Base-by-base conservation (phyloP, 345 rosid genomes). In the Murraya koenigii region DNA sequence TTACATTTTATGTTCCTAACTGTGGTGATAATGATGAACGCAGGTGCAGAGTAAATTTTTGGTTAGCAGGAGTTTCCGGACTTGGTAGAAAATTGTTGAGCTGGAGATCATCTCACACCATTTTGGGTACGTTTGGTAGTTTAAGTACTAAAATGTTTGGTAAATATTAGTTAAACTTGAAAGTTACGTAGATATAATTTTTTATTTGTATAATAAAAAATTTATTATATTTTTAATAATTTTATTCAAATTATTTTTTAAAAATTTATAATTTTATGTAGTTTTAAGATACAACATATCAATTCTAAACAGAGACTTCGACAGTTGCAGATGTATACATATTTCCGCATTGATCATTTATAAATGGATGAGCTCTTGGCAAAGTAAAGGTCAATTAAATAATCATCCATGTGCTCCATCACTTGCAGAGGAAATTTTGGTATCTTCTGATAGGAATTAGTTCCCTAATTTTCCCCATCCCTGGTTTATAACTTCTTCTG, bases 311-410 rank as follows among this genome's bases (percentile, higher is more conserved):
- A n/a, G n/a, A n/a, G n/a, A n/a, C n/a, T n/a, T n/a, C n/a, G n/a
- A 74, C 75, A 81, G 84, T 65, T 74, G 75, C 78, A 77, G 79
- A 72, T 68, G 23, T 81, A 83, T 80, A 77, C 56, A 84, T 86
- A 77, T 79, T 56, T 71, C 66, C 66, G 30, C 78, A 20, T 58
- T 62, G 17, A 17, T 71, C 25, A 3, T 41, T 63, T 62, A 49
- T 59, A 44, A 15, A 44, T 11, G 55, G 77, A 59, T 66, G 82
- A 69, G 72, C 71, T 25, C 70, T 65, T 8, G 77, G 81, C 78
- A 39, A 56, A 44, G 49, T 13, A 44, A 61, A 66, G 61, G 61
- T 73, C 72, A 26, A 62, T 52, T 25, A 44, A 79, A 73, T 77
- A 70, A 70, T 49, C 71, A 79, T 55, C 74, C 30, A 4, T 69